Evolutionary conservation across 208 protist species (phyloP).

Genomic region (Wallacemonas sp.): DNA sequence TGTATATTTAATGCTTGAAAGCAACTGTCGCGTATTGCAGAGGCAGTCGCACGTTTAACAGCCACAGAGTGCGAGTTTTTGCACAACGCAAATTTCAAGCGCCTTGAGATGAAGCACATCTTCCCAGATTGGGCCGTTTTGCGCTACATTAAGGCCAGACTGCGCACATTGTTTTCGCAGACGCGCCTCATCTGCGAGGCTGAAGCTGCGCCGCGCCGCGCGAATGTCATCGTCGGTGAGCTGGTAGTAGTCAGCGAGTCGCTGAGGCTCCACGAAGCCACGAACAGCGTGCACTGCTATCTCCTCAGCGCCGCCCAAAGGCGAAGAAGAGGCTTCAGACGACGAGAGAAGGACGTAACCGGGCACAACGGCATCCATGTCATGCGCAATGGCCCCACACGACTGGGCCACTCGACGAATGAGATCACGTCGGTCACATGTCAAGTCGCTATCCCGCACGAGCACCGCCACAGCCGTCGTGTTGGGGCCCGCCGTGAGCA

Average conservation of each 20-base stretch:
- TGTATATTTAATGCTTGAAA: not conserved
- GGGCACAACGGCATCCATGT: not conserved
- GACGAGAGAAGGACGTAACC: not conserved
- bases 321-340: no score
- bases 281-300: no score
- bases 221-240: constrained; percentile 25
- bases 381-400: not conserved
- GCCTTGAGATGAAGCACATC: constrained; percentile 16
- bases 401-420: no score
- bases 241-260: constrained; percentile 25
- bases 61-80: constrained; percentile 43
- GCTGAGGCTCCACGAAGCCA: constrained; percentile 2
- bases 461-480: constrained; percentile 61
- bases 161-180: constrained; percentile 1
- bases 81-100: constrained; percentile 62
- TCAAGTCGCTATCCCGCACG: constrained; percentile 6
- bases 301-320: no score
- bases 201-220: constrained; percentile 20
- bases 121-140: not conserved
- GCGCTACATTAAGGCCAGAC: not conserved
- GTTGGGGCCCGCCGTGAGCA: constrained; percentile 44
- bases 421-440: no score
- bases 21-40: no score
- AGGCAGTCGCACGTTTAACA: no score
- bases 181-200: not conserved